These are phyloP conservation scores for Lepraria neglecta DNA, from an alignment of 495 filamentous ascomycete species.

Conservation along the genomic window DNA sequence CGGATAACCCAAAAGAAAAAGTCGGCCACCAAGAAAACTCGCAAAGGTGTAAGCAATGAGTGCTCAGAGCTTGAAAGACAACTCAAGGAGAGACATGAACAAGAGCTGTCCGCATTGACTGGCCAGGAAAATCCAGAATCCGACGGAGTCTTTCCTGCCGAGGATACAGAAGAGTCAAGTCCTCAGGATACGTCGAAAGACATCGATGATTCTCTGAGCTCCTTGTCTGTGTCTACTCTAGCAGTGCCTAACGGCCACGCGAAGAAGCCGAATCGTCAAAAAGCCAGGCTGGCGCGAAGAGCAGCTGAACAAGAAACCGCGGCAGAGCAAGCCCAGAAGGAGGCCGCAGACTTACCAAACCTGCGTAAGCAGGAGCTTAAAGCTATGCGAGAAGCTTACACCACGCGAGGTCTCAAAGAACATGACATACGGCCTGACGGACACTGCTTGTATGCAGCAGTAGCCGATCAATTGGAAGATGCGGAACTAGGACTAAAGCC, in stretches of 20 bases:
- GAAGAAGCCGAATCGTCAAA: slow-evolving; percentile 84
- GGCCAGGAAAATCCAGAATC: slow-evolving; percentile 18
- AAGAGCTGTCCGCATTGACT: slow-evolving; percentile 56
- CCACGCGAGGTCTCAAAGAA: slow-evolving; percentile 58
- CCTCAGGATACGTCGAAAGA: not conserved
- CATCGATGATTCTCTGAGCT: not conserved
- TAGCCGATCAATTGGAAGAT: slow-evolving; percentile 70
- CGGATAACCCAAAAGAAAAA: slow-evolving; percentile 93
- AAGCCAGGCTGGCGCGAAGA: slow-evolving; percentile 80
- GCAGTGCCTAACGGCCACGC: slow-evolving; percentile 22
- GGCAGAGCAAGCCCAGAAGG: slow-evolving; percentile 58
- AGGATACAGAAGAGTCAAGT: slow-evolving; percentile 6
- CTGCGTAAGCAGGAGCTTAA: slow-evolving; percentile 63
- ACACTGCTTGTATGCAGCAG: slow-evolving; percentile 90
- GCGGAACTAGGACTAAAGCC: slow-evolving; percentile 43
- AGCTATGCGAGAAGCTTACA: slow-evolving; percentile 60
- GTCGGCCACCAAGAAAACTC: slow-evolving; percentile 88
- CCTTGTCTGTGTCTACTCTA: slow-evolving; percentile 19
- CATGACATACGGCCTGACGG: slow-evolving; percentile 81
- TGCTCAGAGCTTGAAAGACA: slow-evolving; percentile 66
- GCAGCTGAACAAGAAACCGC: slow-evolving; percentile 74
- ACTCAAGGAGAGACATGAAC: slow-evolving; percentile 58
- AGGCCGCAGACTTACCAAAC: slow-evolving; percentile 69
- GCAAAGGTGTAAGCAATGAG: slow-evolving; percentile 80
- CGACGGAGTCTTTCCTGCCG: slow-evolving; percentile 20